Percentiles rank a stretch among this genome's conserved stretches.
These are phyloP conservation scores for Chlorophyllum brunneum DNA, from an alignment of 768 basidiomycete species.

Conservation along the genomic window DNA sequence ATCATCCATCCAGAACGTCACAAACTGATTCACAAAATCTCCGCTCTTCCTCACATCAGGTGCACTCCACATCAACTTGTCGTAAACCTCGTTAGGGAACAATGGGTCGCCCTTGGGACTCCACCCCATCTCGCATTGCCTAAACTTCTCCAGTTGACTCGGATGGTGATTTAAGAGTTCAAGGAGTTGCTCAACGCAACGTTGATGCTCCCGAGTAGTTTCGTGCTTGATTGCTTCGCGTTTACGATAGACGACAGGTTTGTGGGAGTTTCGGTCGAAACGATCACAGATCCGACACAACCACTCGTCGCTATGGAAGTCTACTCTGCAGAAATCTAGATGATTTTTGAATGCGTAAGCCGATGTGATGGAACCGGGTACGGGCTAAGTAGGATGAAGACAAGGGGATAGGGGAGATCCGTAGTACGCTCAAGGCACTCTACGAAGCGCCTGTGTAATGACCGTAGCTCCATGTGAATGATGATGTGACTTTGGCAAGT, in stretches of 20 bases:
- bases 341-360: background rate
- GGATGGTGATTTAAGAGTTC: background rate
- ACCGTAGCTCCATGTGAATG: background rate
- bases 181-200: background rate
- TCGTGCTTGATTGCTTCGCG: constrained; percentile 2
- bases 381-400: too few species aligned
- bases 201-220: background rate
- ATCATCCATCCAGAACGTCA: constrained; percentile 6
- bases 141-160: background rate
- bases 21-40: constrained; percentile 7
- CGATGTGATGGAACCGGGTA: too few species aligned
- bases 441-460: background rate
- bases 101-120: background rate
- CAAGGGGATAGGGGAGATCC: background rate
- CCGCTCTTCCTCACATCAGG: constrained; percentile 1
- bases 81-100: constrained; percentile 4
- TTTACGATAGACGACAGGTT: constrained; percentile 2
- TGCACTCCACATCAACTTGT: background rate
- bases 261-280: background rate
- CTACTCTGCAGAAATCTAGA: constrained; percentile 6
- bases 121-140: background rate
- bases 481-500: constrained; percentile 7
- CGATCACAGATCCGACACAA: constrained; percentile 9
- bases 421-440: background rate
- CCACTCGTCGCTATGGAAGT: constrained; percentile 9